These are phyloP conservation scores for Tricholoma matsutake DNA, from an alignment of 768 basidiomycete genomes.

Conservation along the genomic window DNA sequence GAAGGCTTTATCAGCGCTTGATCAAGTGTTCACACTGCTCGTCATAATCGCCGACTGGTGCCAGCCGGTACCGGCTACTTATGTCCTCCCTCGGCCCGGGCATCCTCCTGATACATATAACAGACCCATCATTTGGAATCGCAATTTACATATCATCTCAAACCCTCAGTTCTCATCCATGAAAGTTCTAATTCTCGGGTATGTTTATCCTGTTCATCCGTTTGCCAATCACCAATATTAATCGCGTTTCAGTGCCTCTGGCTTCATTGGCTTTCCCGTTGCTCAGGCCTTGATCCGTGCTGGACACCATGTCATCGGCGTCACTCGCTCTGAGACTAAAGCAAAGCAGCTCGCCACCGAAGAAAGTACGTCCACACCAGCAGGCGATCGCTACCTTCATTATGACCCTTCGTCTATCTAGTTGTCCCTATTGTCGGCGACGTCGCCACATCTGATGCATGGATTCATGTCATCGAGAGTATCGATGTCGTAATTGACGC, in stretches of 20 bases:
- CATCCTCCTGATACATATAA: too few species aligned
- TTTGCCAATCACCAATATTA: too few species aligned
- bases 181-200: neutral
- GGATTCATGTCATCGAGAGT: neutral
- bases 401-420: neutral
- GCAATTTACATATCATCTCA: too few species aligned
- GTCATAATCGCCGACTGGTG: too few species aligned
- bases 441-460: neutral
- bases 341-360: neutral
- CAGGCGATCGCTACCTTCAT: neutral
- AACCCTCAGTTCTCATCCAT: too few species aligned
- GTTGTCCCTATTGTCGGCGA: neutral
- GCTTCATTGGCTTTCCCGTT: neutral
- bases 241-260: neutral
- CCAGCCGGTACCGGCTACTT: too few species aligned
- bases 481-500: neutral
- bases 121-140: too few species aligned
- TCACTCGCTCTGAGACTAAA: neutral
- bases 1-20: too few species aligned
- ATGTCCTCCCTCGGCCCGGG: too few species aligned
- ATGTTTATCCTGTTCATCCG: neutral
- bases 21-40: too few species aligned
- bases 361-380: neutral
- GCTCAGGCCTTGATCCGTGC: neutral
- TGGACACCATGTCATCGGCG: neutral